Conservation (phyloP, 257 asterid species). For the Cruciata laevipes region DNA sequence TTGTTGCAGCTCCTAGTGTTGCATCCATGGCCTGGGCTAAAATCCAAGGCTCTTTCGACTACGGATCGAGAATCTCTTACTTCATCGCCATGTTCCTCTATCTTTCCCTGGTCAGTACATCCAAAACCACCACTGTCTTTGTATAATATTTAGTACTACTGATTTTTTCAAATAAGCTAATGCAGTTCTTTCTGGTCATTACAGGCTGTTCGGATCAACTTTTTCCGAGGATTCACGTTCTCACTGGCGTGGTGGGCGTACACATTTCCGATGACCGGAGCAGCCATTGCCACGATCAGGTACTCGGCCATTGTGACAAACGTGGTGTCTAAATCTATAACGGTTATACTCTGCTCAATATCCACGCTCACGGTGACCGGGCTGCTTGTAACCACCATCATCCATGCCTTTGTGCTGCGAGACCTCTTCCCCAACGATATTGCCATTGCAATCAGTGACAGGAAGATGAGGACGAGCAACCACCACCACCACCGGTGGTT, state of each 20-base stretch:
- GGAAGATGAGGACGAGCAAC: constrained; percentile 30
- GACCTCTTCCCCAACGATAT: constrained; percentile 82
- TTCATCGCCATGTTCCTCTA: constrained; percentile 88
- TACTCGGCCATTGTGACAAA: constrained; percentile 48
- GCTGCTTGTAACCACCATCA: constrained; percentile 50
- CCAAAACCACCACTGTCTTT: neutral
- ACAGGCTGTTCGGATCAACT: constrained; percentile 79
- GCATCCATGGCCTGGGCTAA: constrained; percentile 95
- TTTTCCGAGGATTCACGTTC: constrained; percentile 81
- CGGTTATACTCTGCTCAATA: constrained; percentile 35
- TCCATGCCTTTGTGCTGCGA: constrained; percentile 57
- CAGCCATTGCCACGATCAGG: constrained; percentile 59
- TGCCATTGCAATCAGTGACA: constrained; percentile 62
- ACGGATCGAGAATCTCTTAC: constrained; percentile 57
- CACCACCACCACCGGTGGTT: constrained; percentile 32
- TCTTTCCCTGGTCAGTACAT: constrained; percentile 55
- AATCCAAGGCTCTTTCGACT: constrained; percentile 66
- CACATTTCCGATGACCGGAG: constrained; percentile 89
- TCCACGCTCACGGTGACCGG: constrained; percentile 55
- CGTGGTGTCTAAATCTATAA: constrained; percentile 28
- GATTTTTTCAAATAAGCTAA: no score
- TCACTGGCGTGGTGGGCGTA: constrained; percentile 96
- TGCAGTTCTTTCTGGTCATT: neutral
- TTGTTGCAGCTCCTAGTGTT: constrained; percentile 87
- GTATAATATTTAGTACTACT: no score